These are phyloP conservation scores for Rhynchosporium graminicola DNA, from an alignment of 2,329 filamentous ascomycete genomes.

Conservation along the genomic window DNA sequence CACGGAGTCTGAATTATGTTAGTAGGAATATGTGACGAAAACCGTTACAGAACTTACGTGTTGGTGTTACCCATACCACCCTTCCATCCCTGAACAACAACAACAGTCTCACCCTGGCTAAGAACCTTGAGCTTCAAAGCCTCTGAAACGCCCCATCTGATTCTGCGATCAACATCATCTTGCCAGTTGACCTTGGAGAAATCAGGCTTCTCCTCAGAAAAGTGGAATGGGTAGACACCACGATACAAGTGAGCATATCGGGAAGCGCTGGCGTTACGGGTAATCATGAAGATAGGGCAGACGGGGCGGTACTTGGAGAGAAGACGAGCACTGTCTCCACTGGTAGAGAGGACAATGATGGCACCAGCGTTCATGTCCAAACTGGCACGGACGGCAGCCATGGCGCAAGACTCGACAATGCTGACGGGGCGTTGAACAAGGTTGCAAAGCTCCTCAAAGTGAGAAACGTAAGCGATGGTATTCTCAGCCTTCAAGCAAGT, in stretches of 20 bases:
- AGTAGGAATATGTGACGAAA: slow-evolving; percentile 14
- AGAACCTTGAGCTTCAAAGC: slow-evolving; percentile 82
- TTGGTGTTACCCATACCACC: slow-evolving; percentile 92
- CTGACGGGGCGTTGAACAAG: slow-evolving; percentile 80
- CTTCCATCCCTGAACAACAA: slow-evolving; percentile 89
- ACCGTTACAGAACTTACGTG: slow-evolving; percentile 49
- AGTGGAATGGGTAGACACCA: slow-evolving; percentile 96
- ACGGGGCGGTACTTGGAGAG: slow-evolving; percentile 98
- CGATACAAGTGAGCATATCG: slow-evolving; percentile 95
- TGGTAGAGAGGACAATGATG: slow-evolving; percentile 94
- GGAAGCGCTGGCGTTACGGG: slow-evolving; percentile 78
- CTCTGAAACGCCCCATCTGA: slow-evolving; percentile 93
- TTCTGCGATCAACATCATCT: slow-evolving; percentile 95
- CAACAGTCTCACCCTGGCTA: slow-evolving; percentile 69
- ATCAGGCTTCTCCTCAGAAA: slow-evolving; percentile 91
- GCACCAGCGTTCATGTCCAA: slow-evolving; percentile 95
- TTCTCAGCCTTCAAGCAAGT: slow-evolving; percentile 96
- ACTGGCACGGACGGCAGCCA: slow-evolving; percentile 93
- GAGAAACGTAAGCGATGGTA: slow-evolving; percentile 93
- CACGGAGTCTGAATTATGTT: slow-evolving; percentile 34
- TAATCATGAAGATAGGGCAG: slow-evolving; percentile 99
- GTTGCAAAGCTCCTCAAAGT: slow-evolving; percentile 92
- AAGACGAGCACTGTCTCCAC: slow-evolving; percentile 90
- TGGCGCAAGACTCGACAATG: slow-evolving; percentile 91
- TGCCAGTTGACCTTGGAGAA: slow-evolving; percentile 94